phyloP scores from a whole-genome alignment of 106 monocot species.

The Dendrobium chrysotoxum region DNA sequence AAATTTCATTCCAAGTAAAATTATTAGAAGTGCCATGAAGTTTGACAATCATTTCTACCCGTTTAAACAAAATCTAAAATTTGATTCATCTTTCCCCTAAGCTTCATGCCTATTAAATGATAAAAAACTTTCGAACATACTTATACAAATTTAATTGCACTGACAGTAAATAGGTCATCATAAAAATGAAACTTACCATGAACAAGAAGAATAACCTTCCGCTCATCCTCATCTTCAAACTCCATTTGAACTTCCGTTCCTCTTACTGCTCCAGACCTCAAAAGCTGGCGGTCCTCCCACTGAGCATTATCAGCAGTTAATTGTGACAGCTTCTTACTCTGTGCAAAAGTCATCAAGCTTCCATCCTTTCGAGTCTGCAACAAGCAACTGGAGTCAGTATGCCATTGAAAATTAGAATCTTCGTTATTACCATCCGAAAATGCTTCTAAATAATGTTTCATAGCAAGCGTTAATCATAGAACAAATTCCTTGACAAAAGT shows the following conservation, averaged over 20 bases:
- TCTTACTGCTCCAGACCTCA: constrained; percentile 96
- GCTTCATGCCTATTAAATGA: neutral
- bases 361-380: constrained; percentile 92
- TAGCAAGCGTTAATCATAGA: neutral
- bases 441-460: neutral
- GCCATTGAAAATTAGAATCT: neutral
- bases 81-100: neutral
- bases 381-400: neutral
- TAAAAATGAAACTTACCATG: constrained; percentile 54
- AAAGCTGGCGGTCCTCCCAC: constrained; percentile 94
- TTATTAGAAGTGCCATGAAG: neutral
- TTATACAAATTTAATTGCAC: neutral
- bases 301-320: constrained; percentile 97
- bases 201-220: constrained; percentile 99
- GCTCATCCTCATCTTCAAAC: constrained; percentile 97
- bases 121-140: neutral
- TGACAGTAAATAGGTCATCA: neutral
- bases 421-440: neutral
- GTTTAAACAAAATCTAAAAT: neutral
- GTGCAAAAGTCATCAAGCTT: constrained; percentile 82
- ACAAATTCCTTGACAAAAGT: neutral
- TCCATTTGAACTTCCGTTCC: constrained; percentile 93
- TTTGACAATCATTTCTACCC: neutral
- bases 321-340: constrained; percentile 94
- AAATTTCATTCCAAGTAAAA: neutral